Evolutionary conservation across 2,329 filamentous ascomycete species (phyloP), one percentile per base, ranked within the genome.

Genomic region (Cladophialophora psammophila): DNA sequence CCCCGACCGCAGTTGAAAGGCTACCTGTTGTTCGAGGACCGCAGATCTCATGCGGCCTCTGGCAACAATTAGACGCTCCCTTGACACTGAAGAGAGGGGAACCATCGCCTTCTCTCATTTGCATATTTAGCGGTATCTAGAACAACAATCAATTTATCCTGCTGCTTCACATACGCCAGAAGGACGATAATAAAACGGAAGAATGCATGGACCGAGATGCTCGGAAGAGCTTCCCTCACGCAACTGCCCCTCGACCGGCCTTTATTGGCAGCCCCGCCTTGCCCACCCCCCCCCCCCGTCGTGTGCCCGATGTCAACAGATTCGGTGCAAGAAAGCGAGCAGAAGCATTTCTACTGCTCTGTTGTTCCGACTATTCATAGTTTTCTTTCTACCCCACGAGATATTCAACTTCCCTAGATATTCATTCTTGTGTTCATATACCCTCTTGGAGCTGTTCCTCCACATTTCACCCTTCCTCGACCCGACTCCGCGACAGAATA

Each of bases 231-330:
- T 67, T 53, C 64, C 64, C 64, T 36, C 36, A 34, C 32, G 18
- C 31, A n/a, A 53, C 60, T 35, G 26, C 53, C 48, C 40, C 38
- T 59, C 65, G 31, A 36, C 42, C 63, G 58, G 18, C 45, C 54
- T 34, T 62, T 55, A 68, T 68, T 66, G 59, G 66, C 61, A 68
- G 60, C 68, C 45, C 31, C 34, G 59, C 59, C 59, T 26, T 26
- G 26, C 26, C 26, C 26, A 26, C 26, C 26, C 26, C 26, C 26
- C 26, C 26, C 26, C 26, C 38, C 59, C 20, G 45, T 31, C 10
- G 18, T 50, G 18, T 50, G 18, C 67, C 67, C 67, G 66, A 64
- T 38, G 66, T 68, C 68, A 70, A 70, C 66, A 70, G 65, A 68
- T 12, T 38, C 45, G 32, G 58, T 7, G 42, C 8, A 8, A 9